Percentiles rank a stretch among this genome's conserved stretches.
phyloP scores from a whole-genome alignment of 371 early-diverging fungal genomes.

The Rhizopus delemar region DNA sequence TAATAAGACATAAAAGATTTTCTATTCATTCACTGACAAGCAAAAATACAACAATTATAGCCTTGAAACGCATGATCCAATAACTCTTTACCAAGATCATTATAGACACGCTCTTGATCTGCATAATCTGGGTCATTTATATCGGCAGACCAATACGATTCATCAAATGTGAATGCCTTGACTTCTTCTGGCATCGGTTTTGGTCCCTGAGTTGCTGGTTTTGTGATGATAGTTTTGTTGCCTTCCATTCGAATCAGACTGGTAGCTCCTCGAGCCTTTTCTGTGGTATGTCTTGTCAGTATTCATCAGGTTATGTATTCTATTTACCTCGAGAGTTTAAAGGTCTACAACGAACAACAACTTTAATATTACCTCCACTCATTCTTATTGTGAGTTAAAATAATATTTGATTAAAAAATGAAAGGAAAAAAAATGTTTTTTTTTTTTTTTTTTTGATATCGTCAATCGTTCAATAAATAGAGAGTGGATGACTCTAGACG shows the following conservation, averaged over 20 bases:
- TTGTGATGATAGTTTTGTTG: constrained; percentile 61
- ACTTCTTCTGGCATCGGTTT: constrained; percentile 28
- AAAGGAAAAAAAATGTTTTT: background rate
- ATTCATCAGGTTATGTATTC: background rate
- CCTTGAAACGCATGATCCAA: constrained; percentile 82
- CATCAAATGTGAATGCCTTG: constrained; percentile 76
- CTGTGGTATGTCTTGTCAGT: constrained; percentile 22
- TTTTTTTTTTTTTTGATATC: background rate
- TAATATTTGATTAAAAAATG: constrained; percentile 1
- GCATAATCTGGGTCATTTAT: constrained; percentile 61
- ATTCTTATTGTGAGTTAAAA: constrained; percentile 1
- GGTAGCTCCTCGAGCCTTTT: constrained; percentile 57
- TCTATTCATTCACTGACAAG: constrained; percentile 48
- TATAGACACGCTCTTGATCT: constrained; percentile 71
- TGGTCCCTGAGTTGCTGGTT: constrained; percentile 35
- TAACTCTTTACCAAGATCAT: constrained; percentile 69
- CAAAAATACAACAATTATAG: constrained; percentile 83
- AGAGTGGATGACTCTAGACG: too few relatives aligned
- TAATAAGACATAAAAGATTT: constrained; percentile 6
- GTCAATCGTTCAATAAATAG: too few relatives aligned
- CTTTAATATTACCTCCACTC: constrained; percentile 63
- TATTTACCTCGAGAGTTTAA: constrained; percentile 61
- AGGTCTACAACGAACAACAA: constrained; percentile 73
- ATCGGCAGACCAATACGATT: constrained; percentile 77
- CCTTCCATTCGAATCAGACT: constrained; percentile 64